These are phyloP conservation scores for Ceratocystis lukuohia DNA, from an alignment of 2,329 filamentous ascomycete species.

Conservation along the genomic window DNA sequence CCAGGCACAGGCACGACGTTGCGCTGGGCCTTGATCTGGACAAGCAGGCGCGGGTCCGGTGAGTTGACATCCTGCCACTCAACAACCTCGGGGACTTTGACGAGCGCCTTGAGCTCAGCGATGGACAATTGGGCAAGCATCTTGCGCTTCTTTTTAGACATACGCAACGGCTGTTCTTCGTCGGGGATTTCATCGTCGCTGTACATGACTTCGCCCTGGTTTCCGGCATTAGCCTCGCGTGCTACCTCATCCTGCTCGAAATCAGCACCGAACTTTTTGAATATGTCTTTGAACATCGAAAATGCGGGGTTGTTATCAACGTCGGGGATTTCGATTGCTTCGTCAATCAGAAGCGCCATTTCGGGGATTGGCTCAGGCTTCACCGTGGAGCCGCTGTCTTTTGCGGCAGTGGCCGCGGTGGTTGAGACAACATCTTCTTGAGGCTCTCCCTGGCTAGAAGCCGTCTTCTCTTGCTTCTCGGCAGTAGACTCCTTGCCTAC, in stretches of 20 bases:
- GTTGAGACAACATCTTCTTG: conserved; percentile 11
- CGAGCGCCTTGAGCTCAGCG: conserved; percentile 85
- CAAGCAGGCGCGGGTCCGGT: conserved; percentile 72
- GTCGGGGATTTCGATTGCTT: conserved; percentile 29
- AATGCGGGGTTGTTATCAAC: conserved; percentile 59
- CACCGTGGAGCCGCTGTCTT: not conserved
- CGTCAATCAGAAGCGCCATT: conserved; percentile 3
- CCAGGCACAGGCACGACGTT: conserved; percentile 90
- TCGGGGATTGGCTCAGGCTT: conserved; percentile 17
- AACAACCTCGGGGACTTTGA: conserved; percentile 81
- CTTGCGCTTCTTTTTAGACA: conserved; percentile 94
- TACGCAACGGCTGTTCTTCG: conserved; percentile 51
- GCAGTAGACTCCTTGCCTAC: not conserved
- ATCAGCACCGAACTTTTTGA: conserved; percentile 61
- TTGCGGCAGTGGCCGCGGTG: not conserved
- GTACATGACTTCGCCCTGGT: conserved; percentile 75
- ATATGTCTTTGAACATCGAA: conserved; percentile 69
- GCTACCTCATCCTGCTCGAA: conserved; percentile 49
- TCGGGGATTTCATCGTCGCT: conserved; percentile 76
- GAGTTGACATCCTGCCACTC: conserved; percentile 96
- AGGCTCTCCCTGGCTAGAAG: conserved; percentile 2
- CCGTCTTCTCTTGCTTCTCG: not conserved
- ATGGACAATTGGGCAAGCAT: conserved; percentile 83
- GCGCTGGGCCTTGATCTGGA: conserved; percentile 87
- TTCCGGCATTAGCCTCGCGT: conserved; percentile 52